Evolutionary conservation across 768 basidiomycete genomes (phyloP).

Genomic region (Rubroboletus pulcherrimus): DNA sequence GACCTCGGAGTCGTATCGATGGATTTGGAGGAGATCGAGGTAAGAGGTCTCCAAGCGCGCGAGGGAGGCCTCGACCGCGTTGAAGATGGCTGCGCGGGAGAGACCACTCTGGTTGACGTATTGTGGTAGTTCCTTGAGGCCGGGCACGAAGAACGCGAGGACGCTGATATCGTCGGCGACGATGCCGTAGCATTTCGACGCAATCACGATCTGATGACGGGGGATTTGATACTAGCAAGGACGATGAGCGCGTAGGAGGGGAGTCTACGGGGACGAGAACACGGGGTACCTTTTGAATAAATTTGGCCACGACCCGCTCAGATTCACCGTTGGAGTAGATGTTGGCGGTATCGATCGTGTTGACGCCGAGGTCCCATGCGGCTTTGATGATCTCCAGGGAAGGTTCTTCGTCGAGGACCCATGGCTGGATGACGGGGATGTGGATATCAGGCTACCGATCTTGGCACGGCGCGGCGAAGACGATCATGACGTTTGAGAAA

Average conservation of each 20-base stretch:
- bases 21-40: constrained; percentile 44
- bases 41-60: constrained; percentile 35
- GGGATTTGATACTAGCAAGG: constrained; percentile 30
- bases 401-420: constrained; percentile 29
- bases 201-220: constrained; percentile 31
- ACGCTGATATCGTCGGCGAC: constrained; percentile 8
- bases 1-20: constrained; percentile 36
- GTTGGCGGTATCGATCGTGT: constrained; percentile 40
- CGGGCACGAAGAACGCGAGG: neutral
- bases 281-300: constrained; percentile 32
- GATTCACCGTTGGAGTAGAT: constrained; percentile 36
- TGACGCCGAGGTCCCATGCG: constrained; percentile 40
- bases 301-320: constrained; percentile 36
- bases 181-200: constrained; percentile 25
- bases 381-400: constrained; percentile 34
- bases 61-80: constrained; percentile 36
- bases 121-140: constrained; percentile 1
- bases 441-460: neutral
- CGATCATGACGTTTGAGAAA: neutral
- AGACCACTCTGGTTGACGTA: constrained; percentile 34
- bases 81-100: constrained; percentile 37
- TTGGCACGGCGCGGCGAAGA: no score
- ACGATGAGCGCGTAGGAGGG: neutral
- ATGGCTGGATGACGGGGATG: constrained; percentile 6
- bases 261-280: neutral